These are phyloP conservation scores for Collybia mongolica DNA, from an alignment of 768 basidiomycete genomes.

Conservation along the genomic window DNA sequence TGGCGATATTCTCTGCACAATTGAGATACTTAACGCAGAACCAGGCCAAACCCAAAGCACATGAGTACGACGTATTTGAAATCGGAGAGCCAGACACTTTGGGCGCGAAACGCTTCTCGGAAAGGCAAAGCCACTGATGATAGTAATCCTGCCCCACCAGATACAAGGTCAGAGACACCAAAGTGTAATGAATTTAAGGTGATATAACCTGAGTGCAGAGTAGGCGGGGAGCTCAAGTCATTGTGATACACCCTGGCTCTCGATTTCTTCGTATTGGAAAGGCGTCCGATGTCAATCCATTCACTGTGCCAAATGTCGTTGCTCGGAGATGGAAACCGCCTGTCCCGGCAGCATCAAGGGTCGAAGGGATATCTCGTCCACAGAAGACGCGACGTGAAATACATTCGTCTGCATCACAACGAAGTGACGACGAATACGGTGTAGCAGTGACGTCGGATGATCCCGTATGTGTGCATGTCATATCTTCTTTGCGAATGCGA, in stretches of 20 bases:
- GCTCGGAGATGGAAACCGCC: conserved; percentile 58
- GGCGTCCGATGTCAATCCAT: conserved; percentile 76
- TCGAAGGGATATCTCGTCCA: conserved; percentile 57
- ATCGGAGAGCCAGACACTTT: conserved; percentile 69
- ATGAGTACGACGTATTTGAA: conserved; percentile 77
- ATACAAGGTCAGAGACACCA: conserved; percentile 43
- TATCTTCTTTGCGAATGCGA: not conserved
- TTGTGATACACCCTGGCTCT: conserved; percentile 81
- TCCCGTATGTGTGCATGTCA: conserved; percentile 42
- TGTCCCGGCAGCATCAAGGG: conserved; percentile 39
- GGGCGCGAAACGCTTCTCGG: conserved; percentile 64
- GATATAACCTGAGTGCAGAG: conserved; percentile 27
- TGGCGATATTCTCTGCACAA: conserved; percentile 4
- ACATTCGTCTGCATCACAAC: conserved; percentile 14
- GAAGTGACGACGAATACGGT: conserved; percentile 50
- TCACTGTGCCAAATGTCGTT: conserved; percentile 66
- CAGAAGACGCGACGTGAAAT: conserved; percentile 29
- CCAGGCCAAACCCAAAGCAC: conserved; percentile 79
- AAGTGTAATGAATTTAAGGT: conserved; percentile 6
- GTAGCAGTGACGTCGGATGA: conserved; percentile 48
- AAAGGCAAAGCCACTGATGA: conserved; percentile 51
- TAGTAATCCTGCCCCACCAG: conserved; percentile 26
- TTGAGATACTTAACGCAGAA: conserved; percentile 5
- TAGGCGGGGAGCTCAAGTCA: conserved; percentile 75
- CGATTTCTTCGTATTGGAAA: conserved; percentile 70